phyloP scores from a whole-genome alignment of 2,329 filamentous ascomycete species.

The Penicillium hesseltinei region DNA sequence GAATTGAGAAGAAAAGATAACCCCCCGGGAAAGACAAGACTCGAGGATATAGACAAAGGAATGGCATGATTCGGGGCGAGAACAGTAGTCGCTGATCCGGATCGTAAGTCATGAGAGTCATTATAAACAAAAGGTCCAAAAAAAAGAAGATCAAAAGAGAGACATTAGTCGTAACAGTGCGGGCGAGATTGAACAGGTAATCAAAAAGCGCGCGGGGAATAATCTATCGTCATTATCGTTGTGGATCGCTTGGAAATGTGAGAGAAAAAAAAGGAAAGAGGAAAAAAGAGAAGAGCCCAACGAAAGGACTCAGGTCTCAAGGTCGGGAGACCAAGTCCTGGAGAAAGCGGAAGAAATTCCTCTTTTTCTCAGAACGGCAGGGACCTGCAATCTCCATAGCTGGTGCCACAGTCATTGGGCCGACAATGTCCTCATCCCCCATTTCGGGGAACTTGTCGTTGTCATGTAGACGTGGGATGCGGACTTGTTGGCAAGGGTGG shows the following conservation, averaged over 20 bases:
- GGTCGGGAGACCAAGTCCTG: conserved; percentile 41
- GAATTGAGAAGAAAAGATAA: conserved; percentile 1
- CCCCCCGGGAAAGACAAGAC: conserved; percentile 8
- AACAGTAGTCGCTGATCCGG: conserved; percentile 34
- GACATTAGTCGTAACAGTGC: conserved; percentile 34
- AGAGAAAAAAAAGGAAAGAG: background rate
- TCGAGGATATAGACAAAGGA: conserved; percentile 23
- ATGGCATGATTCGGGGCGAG: conserved; percentile 32
- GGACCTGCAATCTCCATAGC: conserved; percentile 43
- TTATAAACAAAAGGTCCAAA: conserved; percentile 15
- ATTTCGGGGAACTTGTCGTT: conserved; percentile 83
- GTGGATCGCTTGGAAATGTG: conserved; percentile 11
- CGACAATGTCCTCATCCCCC: conserved; percentile 89
- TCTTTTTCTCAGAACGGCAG: conserved; percentile 43
- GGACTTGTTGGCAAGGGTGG: conserved; percentile 51
- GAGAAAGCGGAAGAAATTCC: conserved; percentile 46
- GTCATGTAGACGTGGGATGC: conserved; percentile 44
- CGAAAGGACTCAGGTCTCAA: conserved; percentile 11
- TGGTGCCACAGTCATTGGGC: conserved; percentile 69
- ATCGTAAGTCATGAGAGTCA: conserved; percentile 32
- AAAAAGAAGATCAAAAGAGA: conserved; percentile 15
- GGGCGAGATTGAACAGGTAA: conserved; percentile 21
- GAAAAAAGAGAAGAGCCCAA: background rate
- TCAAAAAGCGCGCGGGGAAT: conserved; percentile 15
- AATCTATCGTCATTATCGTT: conserved; percentile 32